Evolutionary conservation across 805 yeast genomes (phyloP).

Genomic region (Metschnikowia henanensis): DNA sequence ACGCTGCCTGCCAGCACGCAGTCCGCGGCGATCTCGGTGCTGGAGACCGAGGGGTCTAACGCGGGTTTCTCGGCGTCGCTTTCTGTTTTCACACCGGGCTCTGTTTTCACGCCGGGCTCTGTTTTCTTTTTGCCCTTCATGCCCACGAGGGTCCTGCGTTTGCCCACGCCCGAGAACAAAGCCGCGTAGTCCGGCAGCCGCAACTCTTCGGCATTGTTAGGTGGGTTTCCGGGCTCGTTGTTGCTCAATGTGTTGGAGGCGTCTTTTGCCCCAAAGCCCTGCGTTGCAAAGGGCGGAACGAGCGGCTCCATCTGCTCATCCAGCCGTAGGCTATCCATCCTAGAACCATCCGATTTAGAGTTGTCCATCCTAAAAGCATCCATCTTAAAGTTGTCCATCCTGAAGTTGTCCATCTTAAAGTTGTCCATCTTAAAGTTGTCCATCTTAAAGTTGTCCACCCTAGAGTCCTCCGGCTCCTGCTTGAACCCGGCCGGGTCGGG

Average conservation of each 20-base stretch:
- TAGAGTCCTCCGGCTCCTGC: background rate
- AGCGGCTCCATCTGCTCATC: too few relatives aligned
- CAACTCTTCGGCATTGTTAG: background rate
- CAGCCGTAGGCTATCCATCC: too few relatives aligned
- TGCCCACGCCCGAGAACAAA: conserved; percentile 43
- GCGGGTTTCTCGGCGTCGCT: background rate
- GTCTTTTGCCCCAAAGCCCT: background rate
- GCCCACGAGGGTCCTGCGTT: conserved; percentile 32
- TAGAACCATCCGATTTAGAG: too few relatives aligned
- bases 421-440: too few relatives aligned
- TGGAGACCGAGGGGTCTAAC: conserved; percentile 12
- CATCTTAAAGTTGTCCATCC: too few relatives aligned
- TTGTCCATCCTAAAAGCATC: too few relatives aligned
- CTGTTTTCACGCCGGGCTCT: conserved; percentile 24
- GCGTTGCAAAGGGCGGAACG: background rate
- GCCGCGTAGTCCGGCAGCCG: conserved; percentile 44
- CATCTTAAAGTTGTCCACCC: background rate
- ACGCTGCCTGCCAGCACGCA: conserved; percentile 9
- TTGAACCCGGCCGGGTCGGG: conserved; percentile 6
- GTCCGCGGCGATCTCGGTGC: conserved; percentile 16
- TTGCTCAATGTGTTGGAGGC: conserved; percentile 7
- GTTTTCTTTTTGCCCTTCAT: conserved; percentile 23
- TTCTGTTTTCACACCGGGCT: conserved; percentile 21
- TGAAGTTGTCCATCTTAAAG: too few relatives aligned
- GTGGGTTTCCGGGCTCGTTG: conserved; percentile 12